These are phyloP conservation scores for Kwoniella dendrophila DNA, from an alignment of 768 basidiomycete genomes.

Conservation along the genomic window DNA sequence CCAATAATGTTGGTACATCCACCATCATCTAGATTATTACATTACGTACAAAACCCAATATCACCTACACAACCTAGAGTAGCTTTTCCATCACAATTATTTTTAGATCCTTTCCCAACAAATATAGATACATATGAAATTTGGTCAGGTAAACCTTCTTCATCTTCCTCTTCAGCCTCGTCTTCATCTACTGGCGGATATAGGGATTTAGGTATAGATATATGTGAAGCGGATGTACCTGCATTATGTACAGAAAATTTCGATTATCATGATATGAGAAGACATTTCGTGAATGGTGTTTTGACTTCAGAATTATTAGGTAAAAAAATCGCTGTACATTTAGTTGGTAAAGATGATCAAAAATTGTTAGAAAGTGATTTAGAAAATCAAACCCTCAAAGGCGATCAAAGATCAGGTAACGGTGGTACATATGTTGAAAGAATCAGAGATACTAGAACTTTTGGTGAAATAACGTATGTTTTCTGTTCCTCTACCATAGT, in stretches of 20 bases:
- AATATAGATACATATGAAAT: constrained; percentile 68
- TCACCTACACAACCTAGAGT: constrained; percentile 34
- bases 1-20: constrained; percentile 55
- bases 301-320: constrained; percentile 90
- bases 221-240: constrained; percentile 69
- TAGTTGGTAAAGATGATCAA: constrained; percentile 63
- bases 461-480: constrained; percentile 71
- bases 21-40: constrained; percentile 44
- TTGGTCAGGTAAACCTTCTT: constrained; percentile 67
- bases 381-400: constrained; percentile 8
- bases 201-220: constrained; percentile 54
- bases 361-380: not conserved
- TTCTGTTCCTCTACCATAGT: not conserved
- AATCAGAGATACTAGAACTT: constrained; percentile 88
- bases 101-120: constrained; percentile 78
- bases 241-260: constrained; percentile 98
- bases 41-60: constrained; percentile 45
- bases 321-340: constrained; percentile 90
- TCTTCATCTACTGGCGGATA: constrained; percentile 36
- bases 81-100: constrained; percentile 46
- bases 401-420: constrained; percentile 28
- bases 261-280: constrained; percentile 87
- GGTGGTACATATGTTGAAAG: constrained; percentile 84
- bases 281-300: constrained; percentile 91
- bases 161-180: not conserved